A percentile compares a stretch with the other conserved stretches of the same genome.
Conservation (phyloP, 305 asterid genomes). For the Fraxinus velutina region DNA sequence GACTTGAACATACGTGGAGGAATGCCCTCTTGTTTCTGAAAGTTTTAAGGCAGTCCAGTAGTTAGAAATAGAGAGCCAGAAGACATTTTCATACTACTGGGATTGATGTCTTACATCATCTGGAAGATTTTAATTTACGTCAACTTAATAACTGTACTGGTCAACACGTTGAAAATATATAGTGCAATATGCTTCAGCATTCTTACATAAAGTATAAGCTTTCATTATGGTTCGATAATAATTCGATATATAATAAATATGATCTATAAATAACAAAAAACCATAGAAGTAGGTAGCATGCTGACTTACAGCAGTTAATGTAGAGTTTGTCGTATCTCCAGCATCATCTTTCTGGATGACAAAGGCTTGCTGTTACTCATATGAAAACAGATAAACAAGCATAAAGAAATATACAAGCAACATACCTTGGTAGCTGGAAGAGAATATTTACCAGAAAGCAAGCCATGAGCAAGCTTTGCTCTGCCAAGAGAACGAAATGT, state of each 20-base stretch:
- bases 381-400: slow-evolving; percentile 10
- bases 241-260: slow-evolving; percentile 2
- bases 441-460: slow-evolving; percentile 94
- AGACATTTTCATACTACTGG: slow-evolving; percentile 12
- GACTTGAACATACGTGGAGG: slow-evolving; percentile 98
- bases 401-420: slow-evolving; percentile 12
- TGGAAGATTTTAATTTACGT: slow-evolving; percentile 7
- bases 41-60: slow-evolving; percentile 28
- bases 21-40: slow-evolving; percentile 88
- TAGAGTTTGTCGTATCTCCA: slow-evolving; percentile 38
- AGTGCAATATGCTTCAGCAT: slow-evolving; percentile 1
- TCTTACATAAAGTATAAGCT: background rate
- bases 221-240: background rate
- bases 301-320: slow-evolving; percentile 43
- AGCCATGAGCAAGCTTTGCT: slow-evolving; percentile 86
- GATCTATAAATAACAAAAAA: slow-evolving; percentile 4
- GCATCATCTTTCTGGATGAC: slow-evolving; percentile 42
- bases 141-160: slow-evolving; percentile 6
- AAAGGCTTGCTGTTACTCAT: slow-evolving; percentile 22
- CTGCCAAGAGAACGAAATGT: slow-evolving; percentile 41
- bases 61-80: slow-evolving; percentile 14
- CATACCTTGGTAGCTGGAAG: slow-evolving; percentile 66
- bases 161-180: background rate
- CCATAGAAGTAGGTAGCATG: background rate
- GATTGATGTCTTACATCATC: slow-evolving; percentile 6